A percentile compares a stretch with the other conserved stretches of the same genome.
Evolutionary conservation across 2,329 filamentous ascomycete species (phyloP).

Genomic region (Ascochyta koolunga): DNA sequence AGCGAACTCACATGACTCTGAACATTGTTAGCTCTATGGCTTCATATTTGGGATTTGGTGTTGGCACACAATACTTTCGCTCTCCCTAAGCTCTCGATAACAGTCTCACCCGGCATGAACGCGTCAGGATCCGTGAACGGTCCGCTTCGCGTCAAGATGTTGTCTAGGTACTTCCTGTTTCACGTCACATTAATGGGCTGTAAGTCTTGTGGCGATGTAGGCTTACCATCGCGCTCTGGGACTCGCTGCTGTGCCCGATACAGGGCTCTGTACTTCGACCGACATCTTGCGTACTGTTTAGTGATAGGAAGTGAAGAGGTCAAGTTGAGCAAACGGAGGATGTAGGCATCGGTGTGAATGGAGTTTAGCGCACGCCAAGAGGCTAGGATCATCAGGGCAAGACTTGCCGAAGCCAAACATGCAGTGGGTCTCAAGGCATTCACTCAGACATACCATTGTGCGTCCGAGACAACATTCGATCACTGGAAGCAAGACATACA

Average conservation of each 20-base stretch:
- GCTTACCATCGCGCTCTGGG: slow-evolving; percentile 54
- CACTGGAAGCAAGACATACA: too few species aligned
- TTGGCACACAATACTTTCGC: slow-evolving; percentile 67
- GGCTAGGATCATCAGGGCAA: slow-evolving; percentile 30
- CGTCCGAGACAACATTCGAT: too few species aligned
- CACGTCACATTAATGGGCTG: slow-evolving; percentile 29
- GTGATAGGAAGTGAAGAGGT: slow-evolving; percentile 11
- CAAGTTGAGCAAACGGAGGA: slow-evolving; percentile 22
- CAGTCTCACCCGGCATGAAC: slow-evolving; percentile 60
- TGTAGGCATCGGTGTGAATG: slow-evolving; percentile 34
- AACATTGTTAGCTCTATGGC: slow-evolving; percentile 23
- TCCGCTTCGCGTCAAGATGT: slow-evolving; percentile 75
- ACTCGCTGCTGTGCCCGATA: slow-evolving; percentile 19
- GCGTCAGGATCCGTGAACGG: slow-evolving; percentile 75
- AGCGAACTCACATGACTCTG: slow-evolving; percentile 49
- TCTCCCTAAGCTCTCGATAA: slow-evolving; percentile 40
- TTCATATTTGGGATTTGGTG: not conserved
- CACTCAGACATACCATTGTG: not conserved
- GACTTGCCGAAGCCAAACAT: slow-evolving; percentile 28
- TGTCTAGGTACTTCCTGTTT: slow-evolving; percentile 80
- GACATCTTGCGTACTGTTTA: slow-evolving; percentile 31
- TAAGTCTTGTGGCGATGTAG: not conserved
- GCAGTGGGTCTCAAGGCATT: slow-evolving; percentile 4
- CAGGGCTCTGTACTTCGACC: slow-evolving; percentile 18
- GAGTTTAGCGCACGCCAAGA: slow-evolving; percentile 30